Conservation (phyloP, 768 basidiomycete species). For the Coprinopsis strossmayeri region DNA sequence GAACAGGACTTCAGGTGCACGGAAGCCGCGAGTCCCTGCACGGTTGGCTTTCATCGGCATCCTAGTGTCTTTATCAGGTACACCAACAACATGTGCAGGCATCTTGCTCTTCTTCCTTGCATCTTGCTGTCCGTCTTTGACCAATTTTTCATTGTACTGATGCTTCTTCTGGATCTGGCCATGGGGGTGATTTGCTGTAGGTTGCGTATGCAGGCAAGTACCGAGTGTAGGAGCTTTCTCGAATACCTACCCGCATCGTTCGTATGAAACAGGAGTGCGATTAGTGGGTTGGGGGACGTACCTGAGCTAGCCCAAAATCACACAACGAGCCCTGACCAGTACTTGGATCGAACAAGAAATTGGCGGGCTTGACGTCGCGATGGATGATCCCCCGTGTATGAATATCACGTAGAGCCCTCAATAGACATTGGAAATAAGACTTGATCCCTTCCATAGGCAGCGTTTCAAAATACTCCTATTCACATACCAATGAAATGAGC, state of each 20-base stretch:
- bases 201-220: slow-evolving; percentile 72
- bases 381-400: slow-evolving; percentile 86
- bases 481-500: not conserved
- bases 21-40: slow-evolving; percentile 94
- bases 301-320: slow-evolving; percentile 95
- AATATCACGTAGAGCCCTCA: slow-evolving; percentile 84
- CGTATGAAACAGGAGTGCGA: not conserved
- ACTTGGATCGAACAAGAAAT: slow-evolving; percentile 88
- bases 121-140: slow-evolving; percentile 55
- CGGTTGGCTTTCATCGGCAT: slow-evolving; percentile 89
- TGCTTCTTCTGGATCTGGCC: slow-evolving; percentile 44
- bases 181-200: slow-evolving; percentile 58
- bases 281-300: slow-evolving; percentile 30
- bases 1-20: slow-evolving; percentile 92
- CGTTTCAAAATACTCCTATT: slow-evolving; percentile 71
- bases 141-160: slow-evolving; percentile 39
- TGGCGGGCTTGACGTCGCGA: slow-evolving; percentile 96
- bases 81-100: slow-evolving; percentile 69
- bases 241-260: slow-evolving; percentile 39
- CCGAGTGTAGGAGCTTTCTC: slow-evolving; percentile 39
- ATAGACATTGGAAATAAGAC: slow-evolving; percentile 84
- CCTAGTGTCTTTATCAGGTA: slow-evolving; percentile 70
- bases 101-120: slow-evolving; percentile 46
- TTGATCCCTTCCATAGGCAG: slow-evolving; percentile 76
- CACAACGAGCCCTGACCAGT: slow-evolving; percentile 82